These are phyloP conservation scores for Phytophthora capsici DNA, from an alignment of 352 stramenopile species.

Conservation along the genomic window DNA sequence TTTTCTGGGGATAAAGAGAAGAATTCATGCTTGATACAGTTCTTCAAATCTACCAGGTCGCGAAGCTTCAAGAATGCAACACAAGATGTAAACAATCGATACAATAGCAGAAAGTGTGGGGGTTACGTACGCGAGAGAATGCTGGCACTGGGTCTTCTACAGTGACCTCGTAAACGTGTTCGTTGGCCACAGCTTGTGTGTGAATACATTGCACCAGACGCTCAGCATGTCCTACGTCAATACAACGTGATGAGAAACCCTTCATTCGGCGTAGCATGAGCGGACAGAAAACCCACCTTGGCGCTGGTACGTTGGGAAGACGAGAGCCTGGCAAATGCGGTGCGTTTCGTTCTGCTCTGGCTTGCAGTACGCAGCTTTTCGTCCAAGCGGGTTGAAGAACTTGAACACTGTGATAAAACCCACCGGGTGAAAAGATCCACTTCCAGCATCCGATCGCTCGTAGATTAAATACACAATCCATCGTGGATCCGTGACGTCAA, in stretches of 20 bases:
- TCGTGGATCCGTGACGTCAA: conserved; percentile 76
- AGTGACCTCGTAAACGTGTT: conserved; percentile 80
- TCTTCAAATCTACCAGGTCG: conserved; percentile 73
- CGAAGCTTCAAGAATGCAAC: conserved; percentile 52
- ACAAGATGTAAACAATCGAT: conserved; percentile 1
- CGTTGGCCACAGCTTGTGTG: conserved; percentile 53
- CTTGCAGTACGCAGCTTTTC: conserved; percentile 48
- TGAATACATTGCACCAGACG: conserved; percentile 75
- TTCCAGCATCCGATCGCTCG: conserved; percentile 37
- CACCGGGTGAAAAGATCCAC: conserved; percentile 44
- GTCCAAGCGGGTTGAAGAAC: conserved; percentile 78
- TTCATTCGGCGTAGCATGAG: not conserved
- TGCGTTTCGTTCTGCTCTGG: conserved; percentile 67
- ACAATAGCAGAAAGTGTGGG: not conserved
- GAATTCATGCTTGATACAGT: conserved; percentile 63
- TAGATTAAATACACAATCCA: conserved; percentile 87
- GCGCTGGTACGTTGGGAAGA: conserved; percentile 81
- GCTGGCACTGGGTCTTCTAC: conserved; percentile 86
- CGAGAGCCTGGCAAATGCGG: conserved; percentile 84
- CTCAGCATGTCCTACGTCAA: conserved; percentile 66
- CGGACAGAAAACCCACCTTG: conserved; percentile 50
- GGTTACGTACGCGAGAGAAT: conserved; percentile 61
- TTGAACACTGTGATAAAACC: conserved; percentile 87
- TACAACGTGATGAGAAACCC: conserved; percentile 4
- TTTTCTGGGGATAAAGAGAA: conserved; percentile 54